These are phyloP conservation scores for Pogostemon cablin DNA, from an alignment of 257 asterid genomes.

Conservation along the genomic window DNA sequence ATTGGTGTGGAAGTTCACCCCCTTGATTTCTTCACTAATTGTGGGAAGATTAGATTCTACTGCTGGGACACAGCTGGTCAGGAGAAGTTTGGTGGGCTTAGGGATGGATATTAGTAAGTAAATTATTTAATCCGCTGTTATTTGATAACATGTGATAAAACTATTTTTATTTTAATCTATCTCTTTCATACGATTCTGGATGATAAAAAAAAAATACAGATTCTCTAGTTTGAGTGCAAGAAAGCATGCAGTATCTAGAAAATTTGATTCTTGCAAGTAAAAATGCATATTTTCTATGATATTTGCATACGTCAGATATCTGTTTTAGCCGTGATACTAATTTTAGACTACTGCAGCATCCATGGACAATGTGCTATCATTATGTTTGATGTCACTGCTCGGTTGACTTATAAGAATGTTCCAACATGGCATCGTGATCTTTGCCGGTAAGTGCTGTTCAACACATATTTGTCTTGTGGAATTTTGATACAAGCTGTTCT, in stretches of 20 bases:
- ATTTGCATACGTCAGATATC: background rate
- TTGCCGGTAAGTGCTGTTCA: slow-evolving; percentile 57
- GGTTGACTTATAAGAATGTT: slow-evolving; percentile 89
- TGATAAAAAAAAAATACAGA: background rate
- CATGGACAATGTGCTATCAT: slow-evolving; percentile 95
- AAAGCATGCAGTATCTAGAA: too few species aligned
- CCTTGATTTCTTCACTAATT: slow-evolving; percentile 75
- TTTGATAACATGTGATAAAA: background rate
- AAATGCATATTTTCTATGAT: background rate
- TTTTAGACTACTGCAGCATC: slow-evolving; percentile 52
- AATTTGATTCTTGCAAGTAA: background rate
- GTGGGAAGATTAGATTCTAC: slow-evolving; percentile 77
- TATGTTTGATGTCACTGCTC: slow-evolving; percentile 91
- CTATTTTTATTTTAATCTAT: background rate
- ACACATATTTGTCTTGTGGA: background rate
- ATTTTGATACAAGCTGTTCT: background rate
- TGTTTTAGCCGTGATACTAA: background rate
- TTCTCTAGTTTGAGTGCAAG: background rate
- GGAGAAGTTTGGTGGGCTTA: slow-evolving; percentile 92
- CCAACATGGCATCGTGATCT: slow-evolving; percentile 98
- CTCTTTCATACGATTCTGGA: background rate
- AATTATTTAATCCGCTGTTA: background rate
- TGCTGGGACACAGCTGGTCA: slow-evolving; percentile 99
- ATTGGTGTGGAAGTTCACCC: slow-evolving; percentile 96
- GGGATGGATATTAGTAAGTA: slow-evolving; percentile 95